Percentiles rank a stretch among this genome's conserved stretches.
These are phyloP conservation scores for Hymenoscyphus salicellus DNA, from an alignment of 2,329 filamentous ascomycete genomes.

Conservation along the genomic window DNA sequence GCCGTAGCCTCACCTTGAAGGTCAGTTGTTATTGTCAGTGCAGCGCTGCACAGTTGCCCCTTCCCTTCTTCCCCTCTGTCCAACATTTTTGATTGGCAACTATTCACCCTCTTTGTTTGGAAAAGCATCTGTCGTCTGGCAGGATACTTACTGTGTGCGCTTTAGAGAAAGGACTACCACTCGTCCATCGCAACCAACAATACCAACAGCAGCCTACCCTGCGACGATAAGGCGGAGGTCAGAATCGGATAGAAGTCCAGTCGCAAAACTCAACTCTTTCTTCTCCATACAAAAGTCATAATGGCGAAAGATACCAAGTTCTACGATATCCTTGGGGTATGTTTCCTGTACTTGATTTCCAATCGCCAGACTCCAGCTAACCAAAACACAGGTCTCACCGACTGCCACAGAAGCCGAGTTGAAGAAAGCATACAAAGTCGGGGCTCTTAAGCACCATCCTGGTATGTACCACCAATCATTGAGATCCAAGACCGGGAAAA, in stretches of 20 bases:
- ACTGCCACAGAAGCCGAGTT: conserved; percentile 80
- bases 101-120: background rate
- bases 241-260: background rate
- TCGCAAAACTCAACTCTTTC: background rate
- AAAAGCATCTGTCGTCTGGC: background rate
- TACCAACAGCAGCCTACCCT: background rate
- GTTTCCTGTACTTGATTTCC: conserved; percentile 31
- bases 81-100: background rate
- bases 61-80: background rate
- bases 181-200: background rate
- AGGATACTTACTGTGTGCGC: background rate
- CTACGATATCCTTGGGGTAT: conserved; percentile 76
- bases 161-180: background rate
- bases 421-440: conserved; percentile 85
- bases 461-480: conserved; percentile 51
- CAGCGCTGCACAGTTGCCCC: background rate
- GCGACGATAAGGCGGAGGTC: background rate
- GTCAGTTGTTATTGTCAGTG: background rate
- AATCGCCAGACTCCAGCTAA: conserved; percentile 30
- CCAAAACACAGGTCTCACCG: conserved; percentile 62
- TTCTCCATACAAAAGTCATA: conserved; percentile 36
- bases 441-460: conserved; percentile 80
- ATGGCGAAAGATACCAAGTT: conserved; percentile 80
- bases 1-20: background rate
- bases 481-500: conserved; percentile 16